Evolutionary conservation across 2,329 filamentous ascomycete genomes (phyloP), one percentile per base, ranked within the genome.

Genomic region (Ambrosiella cleistominuta): DNA sequence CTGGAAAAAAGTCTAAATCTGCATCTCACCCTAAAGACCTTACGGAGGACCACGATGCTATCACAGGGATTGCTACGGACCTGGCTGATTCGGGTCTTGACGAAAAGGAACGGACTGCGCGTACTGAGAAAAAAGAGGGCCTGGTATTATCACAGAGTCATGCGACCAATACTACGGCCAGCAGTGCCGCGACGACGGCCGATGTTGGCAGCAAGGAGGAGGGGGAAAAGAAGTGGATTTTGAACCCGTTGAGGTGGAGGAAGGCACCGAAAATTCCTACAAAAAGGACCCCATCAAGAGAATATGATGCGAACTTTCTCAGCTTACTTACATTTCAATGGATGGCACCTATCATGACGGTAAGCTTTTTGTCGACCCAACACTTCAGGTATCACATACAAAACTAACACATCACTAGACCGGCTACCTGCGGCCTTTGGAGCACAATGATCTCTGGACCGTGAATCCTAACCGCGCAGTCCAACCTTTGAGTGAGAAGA

Each of bases 311-410:
- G 4, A 72, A 78, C 1, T 83, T 89, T 65, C 77, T 93, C 62
- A 95, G 87, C 70, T 68, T 75, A 59, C 68, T 95, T 19, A 85
- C 84, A 3, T 97, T 95, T 66, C 81, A 88, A 68, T 97, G 91
- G 91, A 91, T 96, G 76, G 81, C 82, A 0, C 83, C 88, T 1
- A 67, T 97, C 58, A 97, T 97, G 90, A 76, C 71, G 62, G 83
- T 85, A 69, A 71, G 79, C 73, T 27, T 5, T 36, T 9, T 6
- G 17, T 8, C 9, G 5, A 54, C 39, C 40, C 8, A n/a, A 12
- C 49, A 15, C 15, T 42, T 47, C 44, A 15, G n/a, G 15, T n/a
- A 5, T n/a, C 15, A 35, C 61, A 37, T 58, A 58, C 37, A 19
- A 44, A 39, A 27, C 27, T 58, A 53, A 59, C 54, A 19, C 11